Percentiles rank a stretch among this genome's conserved stretches.
Evolutionary conservation across 306 rosid genomes (phyloP).

Genomic region (Sicyos edulis): DNA sequence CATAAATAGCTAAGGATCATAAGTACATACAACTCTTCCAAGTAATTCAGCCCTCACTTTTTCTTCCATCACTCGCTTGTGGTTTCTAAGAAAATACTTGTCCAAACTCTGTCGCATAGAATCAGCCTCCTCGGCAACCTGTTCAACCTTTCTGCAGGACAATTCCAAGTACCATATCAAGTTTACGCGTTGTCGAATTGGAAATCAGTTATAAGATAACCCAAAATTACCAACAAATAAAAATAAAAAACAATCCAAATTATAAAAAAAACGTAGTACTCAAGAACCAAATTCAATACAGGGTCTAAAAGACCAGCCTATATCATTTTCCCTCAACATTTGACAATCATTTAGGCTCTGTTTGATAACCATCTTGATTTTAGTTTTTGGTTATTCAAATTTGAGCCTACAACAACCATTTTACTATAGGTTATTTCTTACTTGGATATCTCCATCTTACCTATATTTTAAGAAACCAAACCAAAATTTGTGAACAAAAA

Average conservation of each 20-base stretch:
- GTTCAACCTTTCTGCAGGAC: slow-evolving; percentile 68
- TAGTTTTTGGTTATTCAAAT: no score
- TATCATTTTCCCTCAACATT: not conserved
- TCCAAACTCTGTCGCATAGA: slow-evolving; percentile 67
- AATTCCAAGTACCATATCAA: slow-evolving; percentile 15
- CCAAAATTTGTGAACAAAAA: no score
- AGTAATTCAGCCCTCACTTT: slow-evolving; percentile 69
- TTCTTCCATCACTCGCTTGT: slow-evolving; percentile 54
- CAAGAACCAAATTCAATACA: not conserved
- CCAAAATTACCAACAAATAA: not conserved
- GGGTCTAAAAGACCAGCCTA: not conserved
- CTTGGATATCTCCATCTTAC: no score
- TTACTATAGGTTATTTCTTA: no score
- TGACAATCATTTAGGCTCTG: no score
- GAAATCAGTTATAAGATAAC: no score
- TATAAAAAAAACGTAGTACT: not conserved
- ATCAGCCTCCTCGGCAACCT: slow-evolving; percentile 72
- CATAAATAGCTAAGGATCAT: slow-evolving; percentile 8
- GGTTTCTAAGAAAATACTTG: slow-evolving; percentile 48
- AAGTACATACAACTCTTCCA: slow-evolving; percentile 55
- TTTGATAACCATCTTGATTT: no score
- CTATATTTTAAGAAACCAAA: no score
- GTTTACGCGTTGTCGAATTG: not conserved
- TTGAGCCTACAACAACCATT: no score
- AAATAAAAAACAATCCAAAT: not conserved